Percentiles rank a stretch among this genome's conserved stretches.
Conservation (phyloP, 768 basidiomycete species). For the Russula emetica region DNA sequence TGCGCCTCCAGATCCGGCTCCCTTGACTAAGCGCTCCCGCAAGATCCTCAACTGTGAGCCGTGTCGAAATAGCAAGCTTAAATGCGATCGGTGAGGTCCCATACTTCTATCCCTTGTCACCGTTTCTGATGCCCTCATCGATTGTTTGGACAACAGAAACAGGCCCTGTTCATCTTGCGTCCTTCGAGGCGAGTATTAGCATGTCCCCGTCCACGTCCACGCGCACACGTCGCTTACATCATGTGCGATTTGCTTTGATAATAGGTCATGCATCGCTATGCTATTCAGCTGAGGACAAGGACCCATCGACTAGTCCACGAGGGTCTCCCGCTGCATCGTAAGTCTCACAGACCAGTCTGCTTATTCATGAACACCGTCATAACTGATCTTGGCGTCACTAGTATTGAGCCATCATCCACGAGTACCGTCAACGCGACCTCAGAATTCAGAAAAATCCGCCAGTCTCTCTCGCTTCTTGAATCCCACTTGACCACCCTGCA, state of each 20-base stretch:
- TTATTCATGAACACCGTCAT: not conserved
- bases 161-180: slow-evolving; percentile 28
- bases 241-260: not conserved
- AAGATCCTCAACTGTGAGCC: slow-evolving; percentile 28
- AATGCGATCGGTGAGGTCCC: slow-evolving; percentile 26
- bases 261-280: slow-evolving; percentile 27
- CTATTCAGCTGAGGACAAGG: slow-evolving; percentile 26
- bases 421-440: slow-evolving; percentile 24
- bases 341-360: not conserved
- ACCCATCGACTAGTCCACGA: slow-evolving; percentile 22
- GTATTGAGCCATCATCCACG: slow-evolving; percentile 6
- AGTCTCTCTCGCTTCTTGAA: slow-evolving; percentile 28
- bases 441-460: slow-evolving; percentile 27
- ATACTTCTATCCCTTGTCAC: not conserved
- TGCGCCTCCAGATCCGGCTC: slow-evolving; percentile 21
- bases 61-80: slow-evolving; percentile 29
- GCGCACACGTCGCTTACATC: not conserved
- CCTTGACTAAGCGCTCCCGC: slow-evolving; percentile 26
- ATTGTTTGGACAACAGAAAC: slow-evolving; percentile 14
- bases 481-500: slow-evolving; percentile 21
- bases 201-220: not conserved
- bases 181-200: slow-evolving; percentile 20
- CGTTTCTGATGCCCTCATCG: not conserved
- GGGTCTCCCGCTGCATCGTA: slow-evolving; percentile 21
- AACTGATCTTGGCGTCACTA: not conserved